Conservation (phyloP, 108 stramenopile species). For the Cyclotella sp. region DNA sequence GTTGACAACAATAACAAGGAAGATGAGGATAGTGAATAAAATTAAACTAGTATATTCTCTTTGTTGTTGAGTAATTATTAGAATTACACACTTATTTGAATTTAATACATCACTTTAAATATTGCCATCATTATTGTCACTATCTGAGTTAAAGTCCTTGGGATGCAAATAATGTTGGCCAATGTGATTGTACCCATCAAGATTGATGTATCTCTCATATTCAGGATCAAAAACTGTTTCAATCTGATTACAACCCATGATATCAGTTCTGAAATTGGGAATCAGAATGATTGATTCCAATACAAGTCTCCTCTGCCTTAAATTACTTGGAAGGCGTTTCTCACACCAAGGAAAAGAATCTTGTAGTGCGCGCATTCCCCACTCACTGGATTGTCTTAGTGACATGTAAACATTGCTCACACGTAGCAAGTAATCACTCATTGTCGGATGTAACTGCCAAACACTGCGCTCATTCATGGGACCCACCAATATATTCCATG, state of each 20-base stretch:
- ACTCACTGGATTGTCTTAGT: conserved; percentile 15
- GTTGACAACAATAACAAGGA: no score
- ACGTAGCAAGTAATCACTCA: conserved; percentile 9
- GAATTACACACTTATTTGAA: no score
- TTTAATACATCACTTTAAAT: neutral
- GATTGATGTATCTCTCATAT: neutral
- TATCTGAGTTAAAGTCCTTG: neutral
- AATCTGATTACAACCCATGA: conserved; percentile 12
- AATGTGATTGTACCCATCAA: conserved; percentile 17
- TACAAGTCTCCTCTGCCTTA: neutral
- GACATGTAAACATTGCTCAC: conserved; percentile 14
- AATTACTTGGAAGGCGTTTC: conserved; percentile 10
- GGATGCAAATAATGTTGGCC: conserved; percentile 5
- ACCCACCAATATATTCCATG: conserved; percentile 1
- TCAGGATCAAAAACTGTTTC: conserved; percentile 24
- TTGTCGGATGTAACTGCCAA: conserved; percentile 1
- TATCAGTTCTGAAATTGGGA: conserved; percentile 17
- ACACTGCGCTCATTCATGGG: conserved; percentile 1
- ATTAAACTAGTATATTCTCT: no score
- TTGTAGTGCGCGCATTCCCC: conserved; percentile 20
- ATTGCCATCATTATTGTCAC: neutral
- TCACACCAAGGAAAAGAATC: conserved; percentile 15
- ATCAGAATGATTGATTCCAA: conserved; percentile 18
- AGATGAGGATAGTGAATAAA: no score
- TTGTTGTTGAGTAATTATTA: no score